These are phyloP conservation scores for Cercospora citrullina DNA, from an alignment of 2,329 filamentous ascomycete species.

Conservation along the genomic window DNA sequence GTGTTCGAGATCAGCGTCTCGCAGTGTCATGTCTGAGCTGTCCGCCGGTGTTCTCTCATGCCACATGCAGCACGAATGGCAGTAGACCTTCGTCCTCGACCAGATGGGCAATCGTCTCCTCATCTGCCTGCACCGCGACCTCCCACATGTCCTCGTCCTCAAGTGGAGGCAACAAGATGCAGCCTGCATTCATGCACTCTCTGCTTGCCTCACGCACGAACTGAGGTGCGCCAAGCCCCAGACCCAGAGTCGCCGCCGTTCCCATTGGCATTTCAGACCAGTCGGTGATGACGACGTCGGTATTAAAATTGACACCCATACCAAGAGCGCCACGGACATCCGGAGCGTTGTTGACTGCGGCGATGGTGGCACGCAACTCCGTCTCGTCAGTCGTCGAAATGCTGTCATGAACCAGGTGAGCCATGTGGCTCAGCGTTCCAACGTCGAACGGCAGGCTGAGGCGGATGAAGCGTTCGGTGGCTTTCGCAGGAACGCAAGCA, in stretches of 20 bases:
- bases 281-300: slow-evolving; percentile 26
- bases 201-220: slow-evolving; percentile 24
- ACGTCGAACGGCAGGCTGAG: slow-evolving; percentile 24
- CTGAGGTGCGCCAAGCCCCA: slow-evolving; percentile 26
- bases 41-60: background rate
- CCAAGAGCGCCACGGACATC: slow-evolving; percentile 6
- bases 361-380: slow-evolving; percentile 23
- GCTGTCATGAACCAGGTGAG: slow-evolving; percentile 6
- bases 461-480: slow-evolving; percentile 8
- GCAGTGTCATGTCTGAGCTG: background rate
- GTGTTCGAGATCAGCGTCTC: background rate
- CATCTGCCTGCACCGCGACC: slow-evolving; percentile 26
- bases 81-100: slow-evolving; percentile 23
- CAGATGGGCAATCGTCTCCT: slow-evolving; percentile 21
- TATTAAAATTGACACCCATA: slow-evolving; percentile 5
- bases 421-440: slow-evolving; percentile 13
- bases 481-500: slow-evolving; percentile 2
- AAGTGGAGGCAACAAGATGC: slow-evolving; percentile 24
- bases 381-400: slow-evolving; percentile 15
- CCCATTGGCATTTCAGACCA: slow-evolving; percentile 25
- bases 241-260: slow-evolving; percentile 20
- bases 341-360: slow-evolving; percentile 22
- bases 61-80: slow-evolving; percentile 19
- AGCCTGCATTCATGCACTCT: slow-evolving; percentile 14
- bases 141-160: slow-evolving; percentile 26